Evolutionary conservation across 352 stramenopile species (phyloP).

Genomic region (Aphanomyces astaci): DNA sequence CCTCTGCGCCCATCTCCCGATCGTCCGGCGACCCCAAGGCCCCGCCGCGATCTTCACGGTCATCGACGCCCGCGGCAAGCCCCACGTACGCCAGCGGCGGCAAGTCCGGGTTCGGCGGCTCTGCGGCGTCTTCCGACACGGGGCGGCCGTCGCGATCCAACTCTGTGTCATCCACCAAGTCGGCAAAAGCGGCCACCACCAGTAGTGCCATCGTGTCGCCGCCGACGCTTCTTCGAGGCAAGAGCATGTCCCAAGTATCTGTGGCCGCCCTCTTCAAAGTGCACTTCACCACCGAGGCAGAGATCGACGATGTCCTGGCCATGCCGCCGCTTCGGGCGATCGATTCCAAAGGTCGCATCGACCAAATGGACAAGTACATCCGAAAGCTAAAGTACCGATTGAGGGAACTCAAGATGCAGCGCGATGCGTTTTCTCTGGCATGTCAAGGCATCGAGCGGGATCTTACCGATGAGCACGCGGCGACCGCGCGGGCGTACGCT

Average conservation of each 20-base stretch:
- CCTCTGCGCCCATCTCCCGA: background rate
- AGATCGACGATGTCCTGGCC: conserved; percentile 16
- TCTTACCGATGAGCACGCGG: conserved; percentile 16
- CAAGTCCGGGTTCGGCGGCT: background rate
- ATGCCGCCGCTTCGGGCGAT: background rate
- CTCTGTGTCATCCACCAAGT: background rate
- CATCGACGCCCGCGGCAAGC: background rate
- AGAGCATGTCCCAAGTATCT: conserved; percentile 6
- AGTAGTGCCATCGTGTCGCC: background rate
- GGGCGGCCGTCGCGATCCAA: background rate
- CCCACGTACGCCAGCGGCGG: background rate
- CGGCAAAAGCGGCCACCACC: background rate
- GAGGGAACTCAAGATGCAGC: conserved; percentile 19
- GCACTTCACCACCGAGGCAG: conserved; percentile 18
- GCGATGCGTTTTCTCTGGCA: conserved; percentile 8
- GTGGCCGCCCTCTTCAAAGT: conserved; percentile 5
- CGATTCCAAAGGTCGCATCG: conserved; percentile 17
- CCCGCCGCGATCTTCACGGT: background rate
- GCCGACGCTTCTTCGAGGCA: conserved; percentile 3
- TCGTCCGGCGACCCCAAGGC: background rate
- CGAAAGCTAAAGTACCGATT: conserved; percentile 16
- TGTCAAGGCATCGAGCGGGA: conserved; percentile 20
- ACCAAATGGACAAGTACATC: conserved; percentile 21
- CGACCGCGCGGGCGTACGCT: conserved; percentile 6
- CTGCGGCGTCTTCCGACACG: background rate